phyloP scores from a whole-genome alignment of 306 rosid genomes.

The Begonia peltatifolia region DNA sequence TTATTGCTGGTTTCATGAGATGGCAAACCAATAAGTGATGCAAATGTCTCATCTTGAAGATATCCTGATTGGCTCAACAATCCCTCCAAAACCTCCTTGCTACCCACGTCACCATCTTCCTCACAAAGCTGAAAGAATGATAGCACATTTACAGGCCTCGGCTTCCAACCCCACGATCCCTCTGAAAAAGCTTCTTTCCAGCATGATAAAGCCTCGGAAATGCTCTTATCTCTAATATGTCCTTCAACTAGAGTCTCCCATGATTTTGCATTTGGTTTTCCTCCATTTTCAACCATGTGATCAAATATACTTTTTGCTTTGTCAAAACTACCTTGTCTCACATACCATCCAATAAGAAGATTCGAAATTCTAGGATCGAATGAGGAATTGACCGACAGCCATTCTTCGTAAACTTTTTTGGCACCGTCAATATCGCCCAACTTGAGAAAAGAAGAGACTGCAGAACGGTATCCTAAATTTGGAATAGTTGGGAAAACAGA shows the following conservation, averaged over 20 bases:
- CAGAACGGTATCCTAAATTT: slow-evolving; percentile 80
- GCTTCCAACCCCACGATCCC: slow-evolving; percentile 64
- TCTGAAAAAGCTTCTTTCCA: slow-evolving; percentile 61
- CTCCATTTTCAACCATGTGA: slow-evolving; percentile 44
- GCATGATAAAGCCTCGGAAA: slow-evolving; percentile 49
- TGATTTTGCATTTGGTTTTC: slow-evolving; percentile 60
- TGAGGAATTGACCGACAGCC: slow-evolving; percentile 47
- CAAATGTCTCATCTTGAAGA: slow-evolving; percentile 31
- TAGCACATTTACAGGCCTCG: slow-evolving; percentile 35
- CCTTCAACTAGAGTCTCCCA: slow-evolving; percentile 84
- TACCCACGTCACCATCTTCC: slow-evolving; percentile 32
- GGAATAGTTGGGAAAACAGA: slow-evolving; percentile 56
- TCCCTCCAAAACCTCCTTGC: slow-evolving; percentile 35
- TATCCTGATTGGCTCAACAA: slow-evolving; percentile 40
- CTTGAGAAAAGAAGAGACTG: slow-evolving; percentile 59
- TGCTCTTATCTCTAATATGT: slow-evolving; percentile 33
- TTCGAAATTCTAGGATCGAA: slow-evolving; percentile 78
- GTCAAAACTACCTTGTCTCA: slow-evolving; percentile 31
- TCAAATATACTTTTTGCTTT: slow-evolving; percentile 45
- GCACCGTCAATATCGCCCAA: slow-evolving; percentile 68
- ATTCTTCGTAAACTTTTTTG: slow-evolving; percentile 57
- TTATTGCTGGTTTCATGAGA: slow-evolving; percentile 10
- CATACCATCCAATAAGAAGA: slow-evolving; percentile 47
- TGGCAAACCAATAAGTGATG: slow-evolving; percentile 37
- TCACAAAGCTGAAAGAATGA: slow-evolving; percentile 44